Evolutionary conservation across 164 flowering plant species (phyloP), one percentile per base, ranked within the genome.

Genomic region (Berberis vulgaris): DNA sequence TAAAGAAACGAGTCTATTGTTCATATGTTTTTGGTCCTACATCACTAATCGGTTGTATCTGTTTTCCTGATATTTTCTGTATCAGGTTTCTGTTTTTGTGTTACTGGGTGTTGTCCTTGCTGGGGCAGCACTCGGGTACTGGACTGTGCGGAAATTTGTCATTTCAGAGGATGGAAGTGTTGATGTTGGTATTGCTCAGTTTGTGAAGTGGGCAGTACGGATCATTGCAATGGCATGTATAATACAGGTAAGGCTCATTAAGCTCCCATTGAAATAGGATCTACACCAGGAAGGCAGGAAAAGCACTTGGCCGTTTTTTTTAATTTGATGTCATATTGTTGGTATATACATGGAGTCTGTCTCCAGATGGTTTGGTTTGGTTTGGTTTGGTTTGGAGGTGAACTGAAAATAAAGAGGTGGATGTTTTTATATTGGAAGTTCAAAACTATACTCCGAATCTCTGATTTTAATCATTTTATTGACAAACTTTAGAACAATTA

Each of bases 171-270:
- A 92, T 75, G 98, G 98, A 65, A 76, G 74, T 63, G 96, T 92
- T 63, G 91, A 92, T 74, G 82, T 70, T 74, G 88, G 88, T 66
- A 62, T 86, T 53, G 94, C 96, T 66, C 84, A 85, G 43, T 93
- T 86, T 76, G 88, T 88, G 60, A 93, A 88, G 78, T 88, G 98
- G 98, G 86, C 92, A 54, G 81, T 88, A 86, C 89, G 94, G 7
- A 49, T 76, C 13, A 59, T 89, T 77, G 96, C 81, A 39, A 60
- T 72, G 50, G 78, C 91, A 39, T 80, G 61, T 40, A 80, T 86
- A 61, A 79, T 78, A 49, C 90, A 82, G 94, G 96, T 85, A 63
- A 1, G 5, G 9, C 43, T 13, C 45, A 12, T 26, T 58, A 26
- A 26, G 26, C 26, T 26, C 26, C 26, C 26, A 26, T 26, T 26